Base-by-base conservation (phyloP, 345 rosid genomes). In the Passiflora organensis region DNA sequence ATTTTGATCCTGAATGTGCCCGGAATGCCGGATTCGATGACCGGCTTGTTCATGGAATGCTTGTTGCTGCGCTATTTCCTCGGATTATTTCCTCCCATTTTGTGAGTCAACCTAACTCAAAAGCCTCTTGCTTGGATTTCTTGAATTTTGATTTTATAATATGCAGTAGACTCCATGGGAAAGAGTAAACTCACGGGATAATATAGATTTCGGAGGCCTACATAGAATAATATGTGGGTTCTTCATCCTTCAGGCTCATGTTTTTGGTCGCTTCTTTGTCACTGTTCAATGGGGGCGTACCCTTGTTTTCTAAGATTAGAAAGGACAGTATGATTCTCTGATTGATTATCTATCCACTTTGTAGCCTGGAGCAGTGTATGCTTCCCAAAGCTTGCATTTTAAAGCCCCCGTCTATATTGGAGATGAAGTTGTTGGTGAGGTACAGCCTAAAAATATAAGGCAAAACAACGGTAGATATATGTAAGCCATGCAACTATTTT, bases 321-420 rank as follows among this genome's bases (percentile, higher is more conserved):
- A n/a, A n/a, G n/a, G n/a, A n/a, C n/a, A n/a, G n/a, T n/a, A n/a
- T n/a, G n/a, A n/a, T n/a, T n/a, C n/a, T n/a, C n/a, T n/a, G n/a
- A n/a, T n/a, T n/a, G n/a, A n/a, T n/a, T n/a, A n/a, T n/a, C n/a
- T n/a, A n/a, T n/a, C n/a, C n/a, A n/a, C n/a, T 55, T 54, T 62
- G 54, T 47, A 93, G 95, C 94, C 96, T 25, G 89, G 96, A 76
- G 95, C 95, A 25, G 63, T 89, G 15, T 86, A 93, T 63, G 84
- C 73, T 49, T 86, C 95, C 47, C 96, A 89, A 59, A 82, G 73
- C 73, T 70, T 86, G 81, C 80, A 80, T 68, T 93, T 86, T 68
- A 82, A 76, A 66, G 73, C 67, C 22, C 99, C 96, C 0, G 91
- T 86, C 45, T 84, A 78, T 64, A 15, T 80, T 16, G 94, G 91